Evolutionary conservation across 257 asterid species (phyloP), one percentile per base, ranked within the genome.

Genomic region (Solanum chaucha): DNA sequence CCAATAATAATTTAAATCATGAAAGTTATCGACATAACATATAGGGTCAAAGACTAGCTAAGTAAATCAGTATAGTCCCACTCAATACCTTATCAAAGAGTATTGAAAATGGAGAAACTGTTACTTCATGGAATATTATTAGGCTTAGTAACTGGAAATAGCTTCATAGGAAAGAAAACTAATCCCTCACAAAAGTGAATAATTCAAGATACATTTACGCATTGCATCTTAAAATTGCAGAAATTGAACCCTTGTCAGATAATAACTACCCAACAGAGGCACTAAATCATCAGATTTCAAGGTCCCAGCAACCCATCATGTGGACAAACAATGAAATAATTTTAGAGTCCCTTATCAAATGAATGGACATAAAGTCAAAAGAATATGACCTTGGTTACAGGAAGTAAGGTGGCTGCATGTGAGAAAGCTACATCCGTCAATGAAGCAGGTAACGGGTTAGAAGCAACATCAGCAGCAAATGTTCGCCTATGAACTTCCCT

Each of bases 351-450:
- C 30, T 86, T 77, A 35, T 70, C 71, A 87, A 82, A 87, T 30
- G 19, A 74, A 14, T 44, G 84, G 12, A 73, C 82, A 88, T 83
- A 89, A 82, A 51, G 78, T 4, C 46, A 24, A 82, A 64, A 82
- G 72, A n/a, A 5, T 30, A 17, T 80, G 72, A 97, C 99, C 98
- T 96, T 96, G 48, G 99, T 97, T 87, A 97, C 96, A 83, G 99
- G 99, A 87, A 97, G 95, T 86, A 97, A 91, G 30, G 99, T 92
- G 90, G 99, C 99, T 13, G 99, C 99, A 90, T 97, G 99, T 10
- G 99, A 97, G 90, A 97, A 97, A 88, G 99, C 99, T 88, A 97
- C 99, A 93, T 97, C 99, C 59, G 99, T 97, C 90, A 97, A 89
- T 68, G 99, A 98, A 74, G 99, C 95, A 68, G 99, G 99, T 88